These are phyloP conservation scores for Paraurostyla sp. DNA, from an alignment of 73 alveolate species.

Conservation along the genomic window DNA sequence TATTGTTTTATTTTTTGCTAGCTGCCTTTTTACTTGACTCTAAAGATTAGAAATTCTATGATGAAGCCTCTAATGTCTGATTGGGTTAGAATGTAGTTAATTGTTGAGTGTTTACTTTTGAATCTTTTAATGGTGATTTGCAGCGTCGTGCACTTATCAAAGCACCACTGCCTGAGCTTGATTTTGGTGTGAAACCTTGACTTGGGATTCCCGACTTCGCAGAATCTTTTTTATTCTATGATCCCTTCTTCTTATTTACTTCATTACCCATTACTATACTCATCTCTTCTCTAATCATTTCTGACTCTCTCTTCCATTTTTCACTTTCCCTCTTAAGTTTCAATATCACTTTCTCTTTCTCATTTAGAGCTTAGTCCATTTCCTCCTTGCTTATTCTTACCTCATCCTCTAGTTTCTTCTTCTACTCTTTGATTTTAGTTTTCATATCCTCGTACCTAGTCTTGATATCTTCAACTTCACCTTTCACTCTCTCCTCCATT, in stretches of 20 bases:
- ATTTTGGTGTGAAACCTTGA: conserved; percentile 1
- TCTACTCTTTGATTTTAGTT: neutral
- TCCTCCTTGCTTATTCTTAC: neutral
- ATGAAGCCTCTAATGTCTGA: too few species aligned
- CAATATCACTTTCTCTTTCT: neutral
- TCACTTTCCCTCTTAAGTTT: neutral
- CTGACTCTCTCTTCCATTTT: conserved; percentile 29
- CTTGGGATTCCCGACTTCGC: neutral
- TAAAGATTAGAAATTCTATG: neutral
- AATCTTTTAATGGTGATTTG: neutral
- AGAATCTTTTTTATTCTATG: neutral
- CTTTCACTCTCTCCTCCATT: conserved; percentile 14
- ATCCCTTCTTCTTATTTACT: neutral
- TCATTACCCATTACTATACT: neutral
- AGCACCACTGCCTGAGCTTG: too few species aligned
- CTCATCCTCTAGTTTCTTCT: neutral
- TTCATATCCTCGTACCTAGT: conserved; percentile 17
- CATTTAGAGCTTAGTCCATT: neutral
- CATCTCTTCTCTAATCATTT: conserved; percentile 43
- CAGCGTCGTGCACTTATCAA: neutral
- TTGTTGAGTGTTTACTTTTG: neutral
- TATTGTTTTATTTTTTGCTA: too few species aligned
- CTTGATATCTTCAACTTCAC: conserved; percentile 30
- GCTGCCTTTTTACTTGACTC: too few species aligned
- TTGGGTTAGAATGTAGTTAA: too few species aligned